Evolutionary conservation across 176 grass and related monocot species (phyloP), one percentile per base, ranked within the genome.

Genomic region (Musa schizocarpa): DNA sequence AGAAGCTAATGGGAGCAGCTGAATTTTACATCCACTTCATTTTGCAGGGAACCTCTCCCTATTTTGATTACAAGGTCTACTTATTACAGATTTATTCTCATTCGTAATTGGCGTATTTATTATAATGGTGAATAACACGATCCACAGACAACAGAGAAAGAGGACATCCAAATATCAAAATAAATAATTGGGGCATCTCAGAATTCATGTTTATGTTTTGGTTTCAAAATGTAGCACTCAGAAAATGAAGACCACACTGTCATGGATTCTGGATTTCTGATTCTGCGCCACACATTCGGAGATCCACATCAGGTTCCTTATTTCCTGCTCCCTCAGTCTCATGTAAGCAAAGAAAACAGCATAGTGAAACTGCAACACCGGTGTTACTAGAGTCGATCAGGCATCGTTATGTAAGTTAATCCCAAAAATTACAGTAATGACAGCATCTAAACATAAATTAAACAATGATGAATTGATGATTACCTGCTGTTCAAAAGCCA

Each of bases 291-390:
- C 90, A 51, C 95, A 99, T 80, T 94, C 88, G 0, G 90, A 99
- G 59, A 99, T 94, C 95, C 95, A 99, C 90, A 94, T 99, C 65
- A 99, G 71, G 78, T 99, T 99, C 78, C 90, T 87, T 63, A 99
- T 99, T 81, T 99, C 95, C 74, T 94, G 95, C 71, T 99, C 90
- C 4, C 82, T 82, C 66, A 99, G 74, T 82, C 95, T 91, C 74
- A 99, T 91, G 78, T 99, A 99, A 8, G 90, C 88, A 29, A 99
- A 99, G 86, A 99, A 99, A 65, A 99, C 90, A 1, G 80, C 95
- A 0, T 92, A 99, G 65, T 99, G 95, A 82, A 99, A 99, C 95
- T 74, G 72, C 72, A 74, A 26, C 14, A 16, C 13, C 34, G 4
- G 34, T 9, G 12, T 55, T 27, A 20, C 14, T 13, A 25, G 13